Evolutionary conservation across 371 early-diverging fungal genomes (phyloP), one percentile per base, ranked within the genome.

Genomic region (Mortierella sp.): DNA sequence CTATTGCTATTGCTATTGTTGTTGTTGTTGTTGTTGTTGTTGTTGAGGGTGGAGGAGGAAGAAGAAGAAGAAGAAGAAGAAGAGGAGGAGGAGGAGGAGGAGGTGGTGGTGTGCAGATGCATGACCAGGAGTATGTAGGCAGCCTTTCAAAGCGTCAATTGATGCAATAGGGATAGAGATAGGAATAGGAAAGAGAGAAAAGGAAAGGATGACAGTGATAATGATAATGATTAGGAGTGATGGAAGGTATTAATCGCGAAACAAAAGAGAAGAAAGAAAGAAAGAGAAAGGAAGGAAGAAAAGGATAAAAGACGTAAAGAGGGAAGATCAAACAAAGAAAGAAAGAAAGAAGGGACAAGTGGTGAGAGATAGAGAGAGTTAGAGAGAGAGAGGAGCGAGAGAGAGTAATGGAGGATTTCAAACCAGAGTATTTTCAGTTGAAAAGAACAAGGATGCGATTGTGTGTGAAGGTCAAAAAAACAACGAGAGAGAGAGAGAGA

Each of bases 351-450:
- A 29, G 41, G 26, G 64, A 31, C 24, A n/a, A 43, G 40, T 66
- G 48, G 55, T 26, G 44, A 39, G 65, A 44, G 61, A 29, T 26
- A 66, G 66, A 52, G 67, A 64, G 53, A 53, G 71, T 44, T 50
- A 69, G 41, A 58, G 31, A 61, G 50, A 50, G 22, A 53, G n/a
- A 43, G 11, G 50, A 29, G 45, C 70, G 37, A 64, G 52, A 29
- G 24, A 55, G 19, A 70, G 40, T 39, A 45, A 53, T n/a, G n/a
- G n/a, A n/a, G n/a, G n/a, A n/a, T n/a, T n/a, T n/a, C n/a, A n/a
- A n/a, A n/a, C n/a, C n/a, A n/a, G n/a, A n/a, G n/a, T n/a, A n/a
- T n/a, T n/a, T n/a, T n/a, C n/a, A n/a, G n/a, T n/a, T n/a, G n/a
- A 26, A 53, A 11, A 4, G 53, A 44, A 53, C 19, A 6, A 47